These are phyloP conservation scores for Chamaenerion angustifolium DNA, from an alignment of 345 rosid genomes.

Conservation along the genomic window DNA sequence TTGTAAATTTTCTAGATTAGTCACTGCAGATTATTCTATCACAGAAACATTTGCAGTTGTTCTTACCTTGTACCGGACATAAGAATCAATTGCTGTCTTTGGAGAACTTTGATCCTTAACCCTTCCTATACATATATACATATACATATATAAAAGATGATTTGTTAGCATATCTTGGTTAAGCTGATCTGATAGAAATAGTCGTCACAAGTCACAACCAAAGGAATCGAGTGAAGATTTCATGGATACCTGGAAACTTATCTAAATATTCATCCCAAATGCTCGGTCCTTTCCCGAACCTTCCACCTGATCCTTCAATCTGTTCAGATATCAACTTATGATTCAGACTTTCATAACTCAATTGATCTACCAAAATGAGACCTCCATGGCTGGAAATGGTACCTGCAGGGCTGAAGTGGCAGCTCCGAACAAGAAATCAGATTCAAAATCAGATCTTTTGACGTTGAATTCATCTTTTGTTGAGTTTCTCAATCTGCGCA, in stretches of 20 bases:
- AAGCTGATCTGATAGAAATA: too few relatives aligned
- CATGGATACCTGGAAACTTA: constrained; percentile 7
- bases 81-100: constrained; percentile 21
- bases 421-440: constrained; percentile 25
- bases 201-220: too few relatives aligned
- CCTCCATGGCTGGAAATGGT: too few relatives aligned
- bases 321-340: constrained; percentile 8
- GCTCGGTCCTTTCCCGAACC: constrained; percentile 19
- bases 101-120: constrained; percentile 8
- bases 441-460: constrained; percentile 22
- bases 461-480: neutral
- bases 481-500: neutral
- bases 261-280: constrained; percentile 16
- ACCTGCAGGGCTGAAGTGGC: constrained; percentile 30
- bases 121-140: constrained; percentile 8
- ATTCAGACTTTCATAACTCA: too few relatives aligned
- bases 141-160: too few relatives aligned
- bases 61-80: constrained; percentile 25
- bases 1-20: too few relatives aligned
- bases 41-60: too few relatives aligned
- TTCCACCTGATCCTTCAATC: constrained; percentile 22
- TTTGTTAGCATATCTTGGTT: too few relatives aligned
- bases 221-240: too few relatives aligned
- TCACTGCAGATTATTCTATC: too few relatives aligned
- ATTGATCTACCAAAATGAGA: too few relatives aligned